A percentile compares a stretch with the other conserved stretches of the same genome.
These are phyloP conservation scores for Vigna hirtella DNA, from an alignment of 306 rosid species.

Conservation along the genomic window DNA sequence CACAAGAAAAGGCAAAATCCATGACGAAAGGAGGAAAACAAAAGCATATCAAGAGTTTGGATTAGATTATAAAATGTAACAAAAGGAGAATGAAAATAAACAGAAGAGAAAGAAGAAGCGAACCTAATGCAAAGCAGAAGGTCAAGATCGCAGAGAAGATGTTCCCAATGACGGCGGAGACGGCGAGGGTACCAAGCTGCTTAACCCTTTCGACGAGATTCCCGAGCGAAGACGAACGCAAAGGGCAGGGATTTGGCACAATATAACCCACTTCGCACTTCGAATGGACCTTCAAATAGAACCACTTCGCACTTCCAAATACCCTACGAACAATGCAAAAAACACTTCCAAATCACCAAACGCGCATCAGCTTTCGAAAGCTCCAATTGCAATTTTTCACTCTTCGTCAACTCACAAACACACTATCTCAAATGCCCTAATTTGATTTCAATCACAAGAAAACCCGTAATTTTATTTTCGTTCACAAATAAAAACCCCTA, in stretches of 20 bases:
- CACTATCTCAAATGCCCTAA: no score
- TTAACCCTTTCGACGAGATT: constrained; percentile 70
- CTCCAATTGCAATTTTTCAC: no score
- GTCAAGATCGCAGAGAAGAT: constrained; percentile 97
- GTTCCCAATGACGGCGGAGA: constrained; percentile 81
- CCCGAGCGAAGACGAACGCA: constrained; percentile 56
- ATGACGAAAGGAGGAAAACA: not conserved
- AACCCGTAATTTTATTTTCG: no score
- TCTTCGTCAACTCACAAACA: no score
- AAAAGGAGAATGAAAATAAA: not conserved
- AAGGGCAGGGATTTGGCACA: constrained; percentile 64
- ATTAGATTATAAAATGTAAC: not conserved
- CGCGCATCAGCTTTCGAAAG: no score
- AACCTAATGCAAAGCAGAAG: constrained; percentile 95
- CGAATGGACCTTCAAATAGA: no score
- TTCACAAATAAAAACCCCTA: no score
- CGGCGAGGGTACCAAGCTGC: constrained; percentile 66
- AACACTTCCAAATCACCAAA: no score
- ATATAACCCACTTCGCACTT: not conserved
- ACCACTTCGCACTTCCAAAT: no score
- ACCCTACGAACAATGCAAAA: no score
- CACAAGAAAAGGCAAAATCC: not conserved
- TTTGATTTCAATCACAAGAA: no score
- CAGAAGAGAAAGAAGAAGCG: constrained; percentile 9
- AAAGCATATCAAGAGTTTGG: constrained; percentile 17